These are phyloP conservation scores for Apium graveolens DNA, from an alignment of 129 eudicot genomes.

Conservation along the genomic window DNA sequence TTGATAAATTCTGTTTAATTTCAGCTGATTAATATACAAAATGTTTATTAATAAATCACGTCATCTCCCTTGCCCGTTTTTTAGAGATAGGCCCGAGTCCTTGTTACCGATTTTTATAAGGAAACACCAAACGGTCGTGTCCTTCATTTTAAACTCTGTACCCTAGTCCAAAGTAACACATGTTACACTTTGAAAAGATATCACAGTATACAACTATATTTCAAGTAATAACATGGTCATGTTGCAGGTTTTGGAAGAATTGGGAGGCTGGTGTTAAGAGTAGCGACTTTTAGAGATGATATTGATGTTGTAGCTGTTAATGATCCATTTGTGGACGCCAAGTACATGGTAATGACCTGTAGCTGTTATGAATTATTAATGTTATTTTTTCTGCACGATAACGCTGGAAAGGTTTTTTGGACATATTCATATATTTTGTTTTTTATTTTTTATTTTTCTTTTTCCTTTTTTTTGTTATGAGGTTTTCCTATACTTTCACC, in stretches of 20 bases:
- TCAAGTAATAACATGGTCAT: background rate
- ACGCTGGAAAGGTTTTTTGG: background rate
- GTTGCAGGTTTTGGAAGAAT: constrained; percentile 88
- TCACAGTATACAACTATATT: background rate
- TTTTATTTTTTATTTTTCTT: no score
- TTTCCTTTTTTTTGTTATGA: background rate
- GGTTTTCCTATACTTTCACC: background rate
- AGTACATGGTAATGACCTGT: constrained; percentile 57
- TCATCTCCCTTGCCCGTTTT: background rate
- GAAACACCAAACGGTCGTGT: background rate
- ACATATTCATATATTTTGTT: background rate
- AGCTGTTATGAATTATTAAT: background rate
- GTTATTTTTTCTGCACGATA: background rate
- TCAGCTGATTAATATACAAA: background rate
- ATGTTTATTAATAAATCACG: background rate
- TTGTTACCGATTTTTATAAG: no score
- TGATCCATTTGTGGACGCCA: constrained; percentile 88
- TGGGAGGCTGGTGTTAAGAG: constrained; percentile 84
- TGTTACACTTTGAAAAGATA: background rate
- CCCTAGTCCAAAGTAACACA: background rate
- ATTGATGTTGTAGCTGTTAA: constrained; percentile 94
- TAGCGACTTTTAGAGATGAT: constrained; percentile 89
- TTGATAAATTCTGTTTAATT: background rate
- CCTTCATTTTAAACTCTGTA: background rate
- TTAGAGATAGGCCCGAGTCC: background rate